Percentiles rank a stretch among this genome's conserved stretches.
Evolutionary conservation across 2,329 filamentous ascomycete genomes (phyloP).

Genomic region (Thermomyces lanuginosus): DNA sequence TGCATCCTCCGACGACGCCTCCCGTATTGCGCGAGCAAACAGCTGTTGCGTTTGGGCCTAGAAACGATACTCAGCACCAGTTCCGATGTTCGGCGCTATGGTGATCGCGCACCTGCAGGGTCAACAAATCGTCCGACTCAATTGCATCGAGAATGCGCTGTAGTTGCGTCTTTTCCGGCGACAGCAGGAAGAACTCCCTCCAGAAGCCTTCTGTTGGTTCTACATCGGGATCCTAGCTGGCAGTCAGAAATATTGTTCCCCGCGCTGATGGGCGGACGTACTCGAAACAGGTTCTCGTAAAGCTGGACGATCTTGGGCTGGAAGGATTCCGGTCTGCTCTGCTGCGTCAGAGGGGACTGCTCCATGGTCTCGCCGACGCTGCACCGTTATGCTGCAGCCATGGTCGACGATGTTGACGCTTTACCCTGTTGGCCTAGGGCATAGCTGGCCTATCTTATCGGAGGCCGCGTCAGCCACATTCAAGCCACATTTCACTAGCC

Average conservation of each 20-base stretch:
- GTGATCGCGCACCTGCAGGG: constrained; percentile 42
- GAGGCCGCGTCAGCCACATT: too few relatives aligned
- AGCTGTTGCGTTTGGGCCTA: constrained; percentile 59
- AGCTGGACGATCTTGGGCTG: constrained; percentile 86
- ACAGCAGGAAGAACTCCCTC: constrained; percentile 85
- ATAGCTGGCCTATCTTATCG: too few relatives aligned
- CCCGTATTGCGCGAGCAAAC: constrained; percentile 54
- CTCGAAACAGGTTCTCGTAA: constrained; percentile 65
- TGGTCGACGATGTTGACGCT: constrained; percentile 2
- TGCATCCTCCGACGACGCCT: constrained; percentile 44
- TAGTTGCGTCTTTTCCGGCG: constrained; percentile 56
- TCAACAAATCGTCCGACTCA: constrained; percentile 57
- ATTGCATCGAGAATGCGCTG: constrained; percentile 53
- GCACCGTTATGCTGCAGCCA: too few relatives aligned
- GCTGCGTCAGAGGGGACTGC: constrained; percentile 81
- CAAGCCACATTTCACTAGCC: too few relatives aligned
- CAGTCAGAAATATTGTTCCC: not conserved
- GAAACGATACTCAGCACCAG: constrained; percentile 9
- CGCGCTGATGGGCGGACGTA: constrained; percentile 14
- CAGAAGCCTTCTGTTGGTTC: constrained; percentile 83
- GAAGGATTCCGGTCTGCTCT: constrained; percentile 76
- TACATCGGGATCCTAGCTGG: constrained; percentile 24
- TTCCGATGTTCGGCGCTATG: not conserved
- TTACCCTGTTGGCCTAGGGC: too few relatives aligned
- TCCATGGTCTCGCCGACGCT: too few relatives aligned